Base-by-base conservation (phyloP, 2,329 filamentous ascomycete species). In the Didymosphaeria variabile region DNA sequence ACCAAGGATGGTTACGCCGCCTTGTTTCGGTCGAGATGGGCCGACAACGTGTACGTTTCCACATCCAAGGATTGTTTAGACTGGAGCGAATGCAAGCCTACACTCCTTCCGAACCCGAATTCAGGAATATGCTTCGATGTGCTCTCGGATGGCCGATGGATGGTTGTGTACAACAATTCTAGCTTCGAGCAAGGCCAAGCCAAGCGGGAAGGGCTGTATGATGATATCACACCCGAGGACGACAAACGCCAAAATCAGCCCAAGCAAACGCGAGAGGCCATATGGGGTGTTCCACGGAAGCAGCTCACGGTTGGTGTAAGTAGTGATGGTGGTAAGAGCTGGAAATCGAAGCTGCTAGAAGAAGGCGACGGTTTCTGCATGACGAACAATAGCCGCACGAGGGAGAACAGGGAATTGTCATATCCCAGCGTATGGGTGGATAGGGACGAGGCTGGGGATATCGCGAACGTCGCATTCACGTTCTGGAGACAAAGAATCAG, bases 321-420 rank as follows among this genome's bases (percentile, higher is more conserved):
- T 0, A 61, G 72, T 5, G 78, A 82, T 55, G 66, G 76, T 9
- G 80, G 80, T 0, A 3, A 71, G 10, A 78, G 73, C 0, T 82
- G 80, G 80, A 73, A 61, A 12, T 73, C 73, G 52, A 77, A 72
- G 19, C 71, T 81, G 5, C 61, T 83, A 0, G 79, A 83, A 46
- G 80, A 81, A 3, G 80, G 81, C 0, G 80, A 83, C 62, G 81
- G 81, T 0, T 82, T 79, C 29, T 83, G 81, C 53, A 75, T 82
- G 70, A 83, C 80, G 0, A 83, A 83, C 59, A 81, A 82, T 55
- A 81, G 78, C 0, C 70, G 72, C 10, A 72, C 79, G 0, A 79
- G 79, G 46, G 72, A 77, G 2, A 83, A 83, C 29, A 66, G 80
- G 8, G 81, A 83, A 58, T 49, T 83, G 36, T 81, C 79, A 26